Percentiles rank a stretch among this genome's conserved stretches.
Evolutionary conservation across 192 early-diverging fungal species (phyloP).

Genomic region (Coemansia sp.): DNA sequence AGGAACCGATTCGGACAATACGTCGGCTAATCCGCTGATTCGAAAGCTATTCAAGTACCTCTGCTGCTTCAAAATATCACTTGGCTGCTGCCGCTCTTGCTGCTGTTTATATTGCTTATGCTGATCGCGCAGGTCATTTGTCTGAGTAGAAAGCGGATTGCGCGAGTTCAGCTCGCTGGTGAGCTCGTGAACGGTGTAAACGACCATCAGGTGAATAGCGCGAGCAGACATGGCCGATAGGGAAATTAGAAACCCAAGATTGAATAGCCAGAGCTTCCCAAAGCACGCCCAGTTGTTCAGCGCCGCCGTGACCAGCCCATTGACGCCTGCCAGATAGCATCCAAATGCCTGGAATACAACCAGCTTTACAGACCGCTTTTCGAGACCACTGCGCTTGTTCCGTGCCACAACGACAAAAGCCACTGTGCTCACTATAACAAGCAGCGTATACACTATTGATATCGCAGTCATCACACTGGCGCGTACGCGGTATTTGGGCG

Average conservation of each 20-base stretch:
- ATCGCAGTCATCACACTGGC: conserved; percentile 10
- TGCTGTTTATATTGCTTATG: too few relatives aligned
- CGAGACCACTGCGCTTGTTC: conserved; percentile 32
- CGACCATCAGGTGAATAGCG: conserved; percentile 28
- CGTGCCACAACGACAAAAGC: conserved; percentile 23
- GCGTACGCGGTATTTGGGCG: conserved; percentile 23
- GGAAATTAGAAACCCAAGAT: conserved; percentile 30
- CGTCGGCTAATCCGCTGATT: neutral
- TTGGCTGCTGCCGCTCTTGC: too few relatives aligned
- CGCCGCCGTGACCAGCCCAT: conserved; percentile 23
- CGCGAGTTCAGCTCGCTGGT: conserved; percentile 10
- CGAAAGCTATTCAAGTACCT: neutral
- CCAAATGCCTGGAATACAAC: conserved; percentile 25
- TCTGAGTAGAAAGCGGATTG: neutral
- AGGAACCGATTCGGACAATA: neutral
- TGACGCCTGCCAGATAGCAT: conserved; percentile 22
- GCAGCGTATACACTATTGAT: conserved; percentile 14
- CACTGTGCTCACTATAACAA: conserved; percentile 16
- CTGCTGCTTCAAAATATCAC: neutral
- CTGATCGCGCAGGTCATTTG: neutral
- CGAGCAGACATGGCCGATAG: conserved; percentile 34
- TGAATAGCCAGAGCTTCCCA: conserved; percentile 36
- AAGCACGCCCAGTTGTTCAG: conserved; percentile 40
- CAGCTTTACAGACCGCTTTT: conserved; percentile 26
- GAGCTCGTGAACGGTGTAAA: conserved; percentile 30